Percentiles rank a stretch among this genome's conserved stretches.
Evolutionary conservation across 495 filamentous ascomycete genomes (phyloP).

Genomic region (Amniculicola lignicola): DNA sequence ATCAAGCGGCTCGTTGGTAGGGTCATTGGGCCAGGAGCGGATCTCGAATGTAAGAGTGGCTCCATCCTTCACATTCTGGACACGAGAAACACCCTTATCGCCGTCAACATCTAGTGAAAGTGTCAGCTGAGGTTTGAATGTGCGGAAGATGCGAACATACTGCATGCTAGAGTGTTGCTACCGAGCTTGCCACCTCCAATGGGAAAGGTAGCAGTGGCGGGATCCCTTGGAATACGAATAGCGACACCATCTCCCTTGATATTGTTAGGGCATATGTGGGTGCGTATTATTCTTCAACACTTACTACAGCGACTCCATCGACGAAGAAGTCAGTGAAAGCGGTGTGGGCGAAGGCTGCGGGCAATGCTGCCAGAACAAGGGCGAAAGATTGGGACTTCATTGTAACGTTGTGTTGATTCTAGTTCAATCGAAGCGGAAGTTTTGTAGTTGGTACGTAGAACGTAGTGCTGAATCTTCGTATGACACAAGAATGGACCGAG

Average conservation of each 20-base stretch:
- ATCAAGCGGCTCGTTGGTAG: constrained; percentile 56
- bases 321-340: constrained; percentile 65
- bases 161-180: constrained; percentile 67
- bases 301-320: constrained; percentile 47
- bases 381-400: constrained; percentile 28
- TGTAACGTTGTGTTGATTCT: neutral
- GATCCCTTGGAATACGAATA: constrained; percentile 60
- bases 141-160: constrained; percentile 42
- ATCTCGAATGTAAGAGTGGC: constrained; percentile 61
- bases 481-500: constrained; percentile 26
- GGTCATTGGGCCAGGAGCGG: constrained; percentile 57
- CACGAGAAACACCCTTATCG: constrained; percentile 53
- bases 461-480: constrained; percentile 12
- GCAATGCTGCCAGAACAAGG: constrained; percentile 29
- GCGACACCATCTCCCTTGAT: constrained; percentile 67
- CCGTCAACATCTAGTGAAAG: constrained; percentile 53
- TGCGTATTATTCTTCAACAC: neutral
- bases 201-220: constrained; percentile 51
- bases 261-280: neutral
- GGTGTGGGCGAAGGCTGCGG: constrained; percentile 55
- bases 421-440: neutral
- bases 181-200: constrained; percentile 50
- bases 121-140: neutral
- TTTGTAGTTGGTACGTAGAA: constrained; percentile 13
- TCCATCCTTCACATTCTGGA: constrained; percentile 54